Conservation (phyloP, 2,329 filamentous ascomycete genomes). For the Talaromyces sp. region DNA sequence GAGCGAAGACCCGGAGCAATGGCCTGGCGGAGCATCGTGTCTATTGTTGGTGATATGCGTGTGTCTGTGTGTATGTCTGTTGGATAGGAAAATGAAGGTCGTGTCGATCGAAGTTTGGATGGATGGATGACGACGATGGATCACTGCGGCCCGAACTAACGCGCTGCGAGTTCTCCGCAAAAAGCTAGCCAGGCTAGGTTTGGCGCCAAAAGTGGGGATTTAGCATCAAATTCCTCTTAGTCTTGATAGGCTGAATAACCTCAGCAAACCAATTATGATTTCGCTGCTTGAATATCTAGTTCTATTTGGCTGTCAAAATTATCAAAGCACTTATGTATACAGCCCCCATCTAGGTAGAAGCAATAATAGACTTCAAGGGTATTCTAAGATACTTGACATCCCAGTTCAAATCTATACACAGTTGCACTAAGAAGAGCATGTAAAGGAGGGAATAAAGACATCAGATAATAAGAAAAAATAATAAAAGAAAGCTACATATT, state of each 20-base stretch:
- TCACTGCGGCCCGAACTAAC: neutral
- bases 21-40: neutral
- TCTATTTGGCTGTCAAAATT: no score
- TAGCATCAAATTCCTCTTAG: neutral
- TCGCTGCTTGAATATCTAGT: no score
- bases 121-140: neutral
- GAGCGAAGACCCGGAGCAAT: slow-evolving; percentile 12
- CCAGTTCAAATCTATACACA: neutral
- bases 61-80: neutral
- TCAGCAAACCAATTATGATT: neutral
- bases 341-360: neutral
- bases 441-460: neutral
- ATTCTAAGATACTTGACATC: neutral
- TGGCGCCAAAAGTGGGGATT: neutral
- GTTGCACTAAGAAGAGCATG: neutral
- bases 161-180: neutral
- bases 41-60: neutral
- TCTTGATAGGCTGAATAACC: neutral
- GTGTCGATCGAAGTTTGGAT: neutral
- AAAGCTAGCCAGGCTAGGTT: neutral
- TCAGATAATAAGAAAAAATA: neutral
- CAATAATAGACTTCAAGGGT: neutral
- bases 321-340: no score
- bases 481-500: neutral
- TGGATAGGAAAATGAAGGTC: neutral